Evolutionary conservation across 257 asterid genomes (phyloP).

Genomic region (Penstemon newberryi): DNA sequence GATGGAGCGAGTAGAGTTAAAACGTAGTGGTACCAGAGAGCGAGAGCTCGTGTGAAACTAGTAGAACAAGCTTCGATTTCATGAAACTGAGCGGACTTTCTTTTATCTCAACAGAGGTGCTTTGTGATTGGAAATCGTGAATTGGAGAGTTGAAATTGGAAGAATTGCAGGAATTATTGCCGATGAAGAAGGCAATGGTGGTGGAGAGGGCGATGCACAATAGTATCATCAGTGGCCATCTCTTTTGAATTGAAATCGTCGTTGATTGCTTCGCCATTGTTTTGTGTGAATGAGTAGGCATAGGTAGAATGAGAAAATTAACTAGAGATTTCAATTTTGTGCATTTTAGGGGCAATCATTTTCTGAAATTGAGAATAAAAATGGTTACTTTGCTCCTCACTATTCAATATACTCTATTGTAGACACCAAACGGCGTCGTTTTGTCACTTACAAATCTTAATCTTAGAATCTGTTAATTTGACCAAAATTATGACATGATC

Average conservation of each 20-base stretch:
- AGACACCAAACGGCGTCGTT: too few species aligned
- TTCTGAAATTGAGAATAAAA: too few species aligned
- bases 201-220: conserved; percentile 55
- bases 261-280: conserved; percentile 51
- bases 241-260: conserved; percentile 39
- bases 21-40: conserved; percentile 58
- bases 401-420: too few species aligned
- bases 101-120: conserved; percentile 23
- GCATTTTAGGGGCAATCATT: too few species aligned
- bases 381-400: too few species aligned
- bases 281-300: neutral
- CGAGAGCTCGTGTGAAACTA: conserved; percentile 87
- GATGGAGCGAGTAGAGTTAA: neutral
- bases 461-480: too few species aligned
- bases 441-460: too few species aligned
- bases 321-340: too few species aligned
- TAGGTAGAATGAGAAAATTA: too few species aligned
- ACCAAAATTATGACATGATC: too few species aligned
- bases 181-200: conserved; percentile 61
- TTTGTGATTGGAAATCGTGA: conserved; percentile 24
- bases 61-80: conserved; percentile 70
- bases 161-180: conserved; percentile 63
- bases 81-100: conserved; percentile 60
- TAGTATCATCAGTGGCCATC: conserved; percentile 50
- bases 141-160: conserved; percentile 28